Evolutionary conservation across 352 stramenopile genomes (phyloP), one percentile per base, ranked within the genome.

Genomic region (Pythium apleroticum): DNA sequence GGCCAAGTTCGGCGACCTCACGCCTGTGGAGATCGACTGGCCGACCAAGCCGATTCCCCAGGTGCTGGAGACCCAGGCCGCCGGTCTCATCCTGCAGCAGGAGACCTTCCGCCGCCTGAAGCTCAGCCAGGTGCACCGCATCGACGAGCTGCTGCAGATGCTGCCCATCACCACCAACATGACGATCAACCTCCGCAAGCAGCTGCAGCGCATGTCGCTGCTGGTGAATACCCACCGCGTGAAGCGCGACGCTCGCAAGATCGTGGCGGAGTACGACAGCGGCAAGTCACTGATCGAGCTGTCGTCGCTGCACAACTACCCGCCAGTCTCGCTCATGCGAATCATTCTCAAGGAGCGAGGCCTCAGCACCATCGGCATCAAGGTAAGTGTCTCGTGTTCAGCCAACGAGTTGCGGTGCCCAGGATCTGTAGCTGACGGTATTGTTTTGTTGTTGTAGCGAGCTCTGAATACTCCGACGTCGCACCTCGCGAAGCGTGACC

Each of bases 31-130:
- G 33, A 48, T 93, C 45, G 78, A 91, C 25, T 95, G 86, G 86
- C 76, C 81, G 2, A 83, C 88, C 45, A 84, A 78, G 50, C 86
- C 84, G 4, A 95, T 92, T 45, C 84, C 86, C 17, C 86, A 95
- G 57, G 73, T 95, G 20, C 68, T 95, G 17, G 86, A 95, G 68
- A 95, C 86, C 0, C 86, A 95, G 50, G 86, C 86, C 9, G 86
- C 86, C 17, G 86, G 86, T 0, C 50, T 95, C 11, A 81, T 95
- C 10, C 61, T 95, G n/a, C 80, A 91, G 63, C 84, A 93, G 69
- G 86, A 95, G 69, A 92, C 81, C 15, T 95, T 95, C 71, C 82
- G 81, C n/a, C 82, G 86, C 7, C 69, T 95, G n/a, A 93, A 92
- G 61, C 76, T 82, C 20, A 75, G 80, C 57, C 86, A 91, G 64